These are phyloP conservation scores for Orbilia oligospora DNA, from an alignment of 2,329 filamentous ascomycete species.

Conservation along the genomic window DNA sequence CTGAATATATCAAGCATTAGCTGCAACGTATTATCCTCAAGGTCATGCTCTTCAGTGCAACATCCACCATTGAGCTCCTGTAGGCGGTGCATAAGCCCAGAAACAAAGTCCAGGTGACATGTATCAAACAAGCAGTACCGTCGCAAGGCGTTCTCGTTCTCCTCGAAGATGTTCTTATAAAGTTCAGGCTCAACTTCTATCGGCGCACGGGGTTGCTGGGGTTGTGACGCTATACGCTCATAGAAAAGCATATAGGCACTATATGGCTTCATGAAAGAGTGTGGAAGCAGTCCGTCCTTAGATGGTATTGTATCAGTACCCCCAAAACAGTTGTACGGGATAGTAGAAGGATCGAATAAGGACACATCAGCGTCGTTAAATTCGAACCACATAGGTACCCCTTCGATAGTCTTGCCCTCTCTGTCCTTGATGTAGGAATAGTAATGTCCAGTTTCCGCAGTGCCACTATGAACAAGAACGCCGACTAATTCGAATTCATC, in stretches of 20 bases:
- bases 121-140: conserved; percentile 85
- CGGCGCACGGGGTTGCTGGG: conserved; percentile 70
- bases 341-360: conserved; percentile 79
- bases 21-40: conserved; percentile 69
- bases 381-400: conserved; percentile 79
- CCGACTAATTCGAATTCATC: conserved; percentile 96
- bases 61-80: conserved; percentile 68
- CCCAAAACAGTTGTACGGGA: conserved; percentile 86
- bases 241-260: conserved; percentile 99
- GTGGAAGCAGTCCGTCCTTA: conserved; percentile 49
- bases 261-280: conserved; percentile 75
- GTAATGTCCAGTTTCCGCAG: conserved; percentile 94
- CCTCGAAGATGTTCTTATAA: conserved; percentile 74
- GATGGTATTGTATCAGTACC: conserved; percentile 72
- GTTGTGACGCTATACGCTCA: conserved; percentile 80
- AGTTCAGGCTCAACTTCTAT: conserved; percentile 66
- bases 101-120: conserved; percentile 77
- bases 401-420: conserved; percentile 70
- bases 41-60: conserved; percentile 70
- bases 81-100: conserved; percentile 74
- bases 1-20: conserved; percentile 76
- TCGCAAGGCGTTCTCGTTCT: conserved; percentile 81
- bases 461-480: conserved; percentile 91
- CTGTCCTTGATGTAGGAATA: conserved; percentile 94
- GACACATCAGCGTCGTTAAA: conserved; percentile 93